A percentile compares a stretch with the other conserved stretches of the same genome.
phyloP scores from a whole-genome alignment of 2,329 filamentous ascomycete species.

The Venturia effusa region DNA sequence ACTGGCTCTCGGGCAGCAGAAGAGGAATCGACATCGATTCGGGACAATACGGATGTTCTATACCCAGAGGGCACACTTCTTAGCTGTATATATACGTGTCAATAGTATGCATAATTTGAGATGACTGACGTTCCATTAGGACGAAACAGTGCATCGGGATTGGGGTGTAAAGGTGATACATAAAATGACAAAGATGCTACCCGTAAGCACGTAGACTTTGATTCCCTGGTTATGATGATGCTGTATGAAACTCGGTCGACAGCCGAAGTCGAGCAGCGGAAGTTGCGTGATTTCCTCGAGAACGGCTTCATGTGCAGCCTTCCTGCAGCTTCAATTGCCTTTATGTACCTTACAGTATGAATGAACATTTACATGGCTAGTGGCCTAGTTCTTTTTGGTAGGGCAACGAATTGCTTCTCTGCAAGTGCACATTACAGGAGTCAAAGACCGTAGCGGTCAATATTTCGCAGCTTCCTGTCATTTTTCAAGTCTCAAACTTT shows the following conservation, averaged over 20 bases:
- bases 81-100: background rate
- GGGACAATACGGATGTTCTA: background rate
- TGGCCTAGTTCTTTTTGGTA: too few relatives aligned
- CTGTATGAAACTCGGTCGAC: background rate
- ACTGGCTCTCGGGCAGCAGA: background rate
- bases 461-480: background rate
- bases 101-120: background rate
- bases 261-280: background rate
- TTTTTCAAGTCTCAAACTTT: background rate
- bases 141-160: background rate
- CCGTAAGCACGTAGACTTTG: too few relatives aligned
- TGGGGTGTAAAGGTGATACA: background rate
- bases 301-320: background rate
- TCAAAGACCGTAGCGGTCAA: background rate
- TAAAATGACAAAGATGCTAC: too few relatives aligned
- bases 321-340: background rate
- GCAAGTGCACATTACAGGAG: background rate
- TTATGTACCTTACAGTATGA: too few relatives aligned
- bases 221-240: too few relatives aligned
- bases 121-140: background rate
- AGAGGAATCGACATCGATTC: background rate
- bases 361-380: too few relatives aligned
- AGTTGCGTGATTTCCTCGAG: background rate
- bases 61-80: background rate
- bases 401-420: background rate